A percentile compares a stretch with the other conserved stretches of the same genome.
phyloP scores from a whole-genome alignment of 1,284 basidiomycete genomes.

The Heliocybe sulcata region DNA sequence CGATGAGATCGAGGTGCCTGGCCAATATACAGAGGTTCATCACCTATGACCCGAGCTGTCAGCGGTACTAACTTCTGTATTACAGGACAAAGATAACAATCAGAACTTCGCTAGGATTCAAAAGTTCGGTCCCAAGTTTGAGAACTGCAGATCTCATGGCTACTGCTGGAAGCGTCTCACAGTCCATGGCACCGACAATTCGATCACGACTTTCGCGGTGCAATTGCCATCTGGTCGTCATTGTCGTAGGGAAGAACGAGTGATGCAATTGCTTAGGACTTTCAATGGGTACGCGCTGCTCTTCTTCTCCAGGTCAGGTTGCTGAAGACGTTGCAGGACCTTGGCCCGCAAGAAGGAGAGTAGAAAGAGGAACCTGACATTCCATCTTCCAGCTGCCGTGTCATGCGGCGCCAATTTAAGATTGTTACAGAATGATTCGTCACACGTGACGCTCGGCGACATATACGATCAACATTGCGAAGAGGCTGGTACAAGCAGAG shows the following conservation, averaged over 20 bases:
- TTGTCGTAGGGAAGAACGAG: conserved; percentile 88
- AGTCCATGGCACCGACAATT: conserved; percentile 90
- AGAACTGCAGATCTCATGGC: conserved; percentile 82
- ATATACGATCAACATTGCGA: conserved; percentile 91
- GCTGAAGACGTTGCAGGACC: conserved; percentile 41
- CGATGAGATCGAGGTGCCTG: conserved; percentile 97
- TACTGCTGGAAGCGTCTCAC: conserved; percentile 89
- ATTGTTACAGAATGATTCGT: conserved; percentile 87
- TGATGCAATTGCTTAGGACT: conserved; percentile 88
- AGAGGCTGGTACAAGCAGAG: conserved; percentile 70
- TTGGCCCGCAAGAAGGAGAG: conserved; percentile 88
- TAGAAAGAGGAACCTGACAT: conserved; percentile 85
- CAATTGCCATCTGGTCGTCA: conserved; percentile 87
- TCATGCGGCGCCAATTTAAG: conserved; percentile 84
- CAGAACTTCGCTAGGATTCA: conserved; percentile 89
- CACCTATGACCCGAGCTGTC: background rate
- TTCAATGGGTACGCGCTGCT: conserved; percentile 73
- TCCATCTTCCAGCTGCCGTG: conserved; percentile 87
- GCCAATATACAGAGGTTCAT: conserved; percentile 90
- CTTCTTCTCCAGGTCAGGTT: conserved; percentile 5
- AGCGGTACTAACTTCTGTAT: background rate
- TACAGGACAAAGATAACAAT: conserved; percentile 89
- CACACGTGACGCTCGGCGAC: conserved; percentile 89
- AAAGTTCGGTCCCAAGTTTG: conserved; percentile 88
- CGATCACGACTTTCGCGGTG: conserved; percentile 83